Percentiles rank a stretch among this genome's conserved stretches.
These are phyloP conservation scores for Fusarium keratoplasticum DNA, from an alignment of 2,329 filamentous ascomycete species.

Conservation along the genomic window DNA sequence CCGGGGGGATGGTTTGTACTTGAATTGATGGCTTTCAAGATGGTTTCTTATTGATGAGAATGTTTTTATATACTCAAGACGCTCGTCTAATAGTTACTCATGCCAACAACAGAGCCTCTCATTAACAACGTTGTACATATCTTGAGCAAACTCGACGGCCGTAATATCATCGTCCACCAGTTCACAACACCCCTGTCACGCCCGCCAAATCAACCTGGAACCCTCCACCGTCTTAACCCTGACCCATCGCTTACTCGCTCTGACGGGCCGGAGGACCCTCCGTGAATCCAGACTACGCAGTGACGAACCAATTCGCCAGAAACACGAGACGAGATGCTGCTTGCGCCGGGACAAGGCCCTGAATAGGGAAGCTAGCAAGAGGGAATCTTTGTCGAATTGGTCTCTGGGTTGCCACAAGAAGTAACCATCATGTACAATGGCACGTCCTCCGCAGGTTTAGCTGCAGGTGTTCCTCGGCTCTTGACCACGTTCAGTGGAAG, in stretches of 20 bases:
- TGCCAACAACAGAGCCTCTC: neutral
- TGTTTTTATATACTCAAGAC: neutral
- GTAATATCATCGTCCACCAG: neutral
- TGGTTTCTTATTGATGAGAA: neutral
- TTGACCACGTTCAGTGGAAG: conserved; percentile 27
- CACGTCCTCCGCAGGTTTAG: conserved; percentile 31
- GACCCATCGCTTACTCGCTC: neutral
- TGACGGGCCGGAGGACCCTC: neutral
- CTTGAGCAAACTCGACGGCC: neutral
- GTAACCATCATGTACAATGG: conserved; percentile 34
- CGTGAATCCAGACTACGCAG: conserved; percentile 2
- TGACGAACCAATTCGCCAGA: neutral
- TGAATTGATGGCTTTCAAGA: neutral
- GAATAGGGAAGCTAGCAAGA: conserved; percentile 12
- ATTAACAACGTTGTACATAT: neutral
- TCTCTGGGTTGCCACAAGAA: neutral
- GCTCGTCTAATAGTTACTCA: neutral
- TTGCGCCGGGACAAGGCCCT: conserved; percentile 14
- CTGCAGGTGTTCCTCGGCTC: conserved; percentile 11
- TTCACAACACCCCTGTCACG: neutral
- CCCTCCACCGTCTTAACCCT: conserved; percentile 9
- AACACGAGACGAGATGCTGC: neutral
- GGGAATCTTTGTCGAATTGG: neutral
- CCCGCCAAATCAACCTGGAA: conserved; percentile 10
- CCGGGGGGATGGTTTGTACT: neutral